Base-by-base conservation (phyloP, 495 filamentous ascomycete genomes). In the Podospora conica region DNA sequence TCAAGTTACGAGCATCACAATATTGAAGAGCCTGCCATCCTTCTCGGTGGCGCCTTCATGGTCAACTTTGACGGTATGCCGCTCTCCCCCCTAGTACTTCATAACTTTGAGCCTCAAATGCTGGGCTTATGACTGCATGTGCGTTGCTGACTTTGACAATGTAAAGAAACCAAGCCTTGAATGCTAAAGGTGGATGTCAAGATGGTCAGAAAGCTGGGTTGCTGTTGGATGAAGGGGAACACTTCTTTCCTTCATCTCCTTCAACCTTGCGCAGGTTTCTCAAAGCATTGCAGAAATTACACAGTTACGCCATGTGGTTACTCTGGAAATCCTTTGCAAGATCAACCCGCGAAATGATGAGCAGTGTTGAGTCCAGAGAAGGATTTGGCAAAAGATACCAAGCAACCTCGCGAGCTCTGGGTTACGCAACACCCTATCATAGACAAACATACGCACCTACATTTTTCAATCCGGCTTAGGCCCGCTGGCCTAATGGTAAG, bases 11-110 rank as follows among this genome's bases (percentile, higher is more conserved):
- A 90, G 67, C 88, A 90, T 71, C 81, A 88, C 66, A 85, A 70
- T 57, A 79, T 90, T 60, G 65, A 87, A 0, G 88, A 90, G 77
- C 88, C 88, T n/a, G 88, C 88, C 0, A 89, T 90, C 28, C 72
- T 90, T 23, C 78, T 90, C 1, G 88, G 88, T 25, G 86, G 88
- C 53, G 83, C 85, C 12, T 90, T 90, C 65, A 80, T 86, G 61
- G 87, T 88, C 10, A 48, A 63, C 15, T 33, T 63, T 20, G 24
- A 54, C 53, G 61, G 61, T 63, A 63, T 8, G 40, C 40, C 18
- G 18, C 40, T 48, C 40, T 2, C 40, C n/a, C n/a, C n/a, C n/a
- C n/a, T n/a, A n/a, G 2, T 48, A n/a, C 7, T n/a, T n/a, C 40
- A 48, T 48, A n/a, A 7, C 33, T 40, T 15, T 0, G 15, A 2